Evolutionary conservation across 345 rosid species (phyloP).

Genomic region (Pugionium cornutum): DNA sequence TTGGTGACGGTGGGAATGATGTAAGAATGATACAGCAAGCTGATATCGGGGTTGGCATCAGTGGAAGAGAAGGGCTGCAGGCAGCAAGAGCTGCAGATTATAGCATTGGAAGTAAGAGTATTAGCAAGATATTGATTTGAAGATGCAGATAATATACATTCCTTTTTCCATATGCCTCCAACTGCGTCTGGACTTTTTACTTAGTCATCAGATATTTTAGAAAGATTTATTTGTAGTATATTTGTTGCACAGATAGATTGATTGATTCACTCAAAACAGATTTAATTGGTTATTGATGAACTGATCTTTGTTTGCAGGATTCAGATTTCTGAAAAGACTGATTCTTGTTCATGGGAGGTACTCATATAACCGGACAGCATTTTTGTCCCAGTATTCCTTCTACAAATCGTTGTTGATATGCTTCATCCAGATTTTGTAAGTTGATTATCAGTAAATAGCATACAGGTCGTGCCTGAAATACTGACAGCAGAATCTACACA

Average conservation of each 20-base stretch:
- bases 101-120: constrained; percentile 86
- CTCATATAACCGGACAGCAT: constrained; percentile 96
- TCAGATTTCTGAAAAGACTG: constrained; percentile 86
- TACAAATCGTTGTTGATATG: constrained; percentile 89
- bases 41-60: constrained; percentile 96
- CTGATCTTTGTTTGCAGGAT: constrained; percentile 60
- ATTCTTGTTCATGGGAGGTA: constrained; percentile 96
- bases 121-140: background rate
- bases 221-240: background rate
- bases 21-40: constrained; percentile 99
- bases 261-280: background rate
- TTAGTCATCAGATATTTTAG: background rate
- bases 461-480: constrained; percentile 16
- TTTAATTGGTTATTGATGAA: constrained; percentile 23
- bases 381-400: constrained; percentile 94
- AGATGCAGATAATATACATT: constrained; percentile 1
- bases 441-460: constrained; percentile 24
- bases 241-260: background rate
- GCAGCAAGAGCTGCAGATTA: constrained; percentile 99
- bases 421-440: constrained; percentile 99
- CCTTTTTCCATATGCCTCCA: background rate
- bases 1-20: constrained; percentile 99
- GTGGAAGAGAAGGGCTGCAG: constrained; percentile 98
- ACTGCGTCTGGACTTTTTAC: constrained; percentile 2
- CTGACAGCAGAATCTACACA: constrained; percentile 54